Base-by-base conservation (phyloP, 2,329 filamentous ascomycete genomes). In the Sclerotinia minor region DNA sequence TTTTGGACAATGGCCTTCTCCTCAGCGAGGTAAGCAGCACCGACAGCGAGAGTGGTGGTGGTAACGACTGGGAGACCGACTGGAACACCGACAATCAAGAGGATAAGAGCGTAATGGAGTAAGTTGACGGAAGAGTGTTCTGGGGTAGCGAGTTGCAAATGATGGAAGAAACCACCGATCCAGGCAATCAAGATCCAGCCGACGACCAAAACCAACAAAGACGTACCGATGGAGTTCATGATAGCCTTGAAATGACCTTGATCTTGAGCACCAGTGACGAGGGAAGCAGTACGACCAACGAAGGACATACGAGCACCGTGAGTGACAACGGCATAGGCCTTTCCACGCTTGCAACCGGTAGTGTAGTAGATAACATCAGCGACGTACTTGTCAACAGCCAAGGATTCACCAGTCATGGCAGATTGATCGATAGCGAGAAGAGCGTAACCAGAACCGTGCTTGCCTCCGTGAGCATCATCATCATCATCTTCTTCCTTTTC, bases 1-100 rank as follows among this genome's bases (percentile, higher is more conserved):
- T 92, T 92, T 82, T 92, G 89, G 64, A 92, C 89, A 71, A 92
- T 92, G 71, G 89, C 89, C 81, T 92, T 89, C 79, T 92, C 86
- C 82, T 92, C 86, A 65, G 89, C 89, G 71, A 92, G 84, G 80
- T 92, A 92, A 72, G 89, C 89, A 73, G 89, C 89, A 79, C 89
- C 89, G 79, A 92, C 89, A 76, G 89, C 89, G 69, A 92, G 83
- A 35, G 89, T 92, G 71, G 89, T 92, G 75, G 89, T 92, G 68
- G 89, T 92, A 73, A 92, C 90, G 75, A 92, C 90, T 63, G 90
- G 89, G 70, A 92, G 86, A 89, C 89, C 89, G 81, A 92, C 89
- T 69, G 89, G 90, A 35, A 92, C 90, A 85, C 90, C 90, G 73
- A 92, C 88, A 78, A 92, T 91, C 76, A 92, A 84, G 68, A 92